Evolutionary conservation across 176 grass and related monocot genomes (phyloP).

Genomic region (Oryza rufipogon): DNA sequence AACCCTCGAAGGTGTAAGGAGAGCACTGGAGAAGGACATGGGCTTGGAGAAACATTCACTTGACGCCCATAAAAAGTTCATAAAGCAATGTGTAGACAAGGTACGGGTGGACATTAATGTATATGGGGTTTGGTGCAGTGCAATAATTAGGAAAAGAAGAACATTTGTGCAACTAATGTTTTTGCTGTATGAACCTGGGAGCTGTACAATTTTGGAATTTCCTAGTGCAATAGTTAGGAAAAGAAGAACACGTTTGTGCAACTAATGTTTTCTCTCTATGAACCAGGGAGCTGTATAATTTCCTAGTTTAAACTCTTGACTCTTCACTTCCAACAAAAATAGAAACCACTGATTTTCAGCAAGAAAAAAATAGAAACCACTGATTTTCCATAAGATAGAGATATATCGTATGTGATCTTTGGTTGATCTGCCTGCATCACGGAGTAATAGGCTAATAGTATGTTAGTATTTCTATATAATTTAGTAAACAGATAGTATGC

Average conservation of each 20-base stretch:
- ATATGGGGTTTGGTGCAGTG: neutral
- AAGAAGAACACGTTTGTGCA: neutral
- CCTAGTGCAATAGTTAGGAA: neutral
- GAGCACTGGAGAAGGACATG: conserved; percentile 82
- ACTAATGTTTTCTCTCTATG: neutral
- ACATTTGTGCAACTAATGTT: neutral
- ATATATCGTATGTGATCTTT: neutral
- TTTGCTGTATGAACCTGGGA: neutral
- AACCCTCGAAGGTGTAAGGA: conserved; percentile 91
- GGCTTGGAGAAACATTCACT: conserved; percentile 72
- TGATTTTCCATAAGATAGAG: neutral
- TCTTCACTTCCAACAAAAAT: neutral
- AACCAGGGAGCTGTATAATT: neutral
- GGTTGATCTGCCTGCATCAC: conserved; percentile 7
- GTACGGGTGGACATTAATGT: conserved; percentile 39
- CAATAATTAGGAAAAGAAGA: conserved; percentile 30
- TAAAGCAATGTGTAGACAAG: conserved; percentile 88
- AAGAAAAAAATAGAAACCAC: neutral
- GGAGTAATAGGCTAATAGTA: neutral
- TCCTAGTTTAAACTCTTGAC: neutral
- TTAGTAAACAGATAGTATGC: neutral
- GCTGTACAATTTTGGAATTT: neutral
- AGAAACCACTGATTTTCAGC: neutral
- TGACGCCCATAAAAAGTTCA: conserved; percentile 82
- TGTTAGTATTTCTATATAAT: conserved; percentile 23